A percentile compares a stretch with the other conserved stretches of the same genome.
phyloP scores from a whole-genome alignment of 2,329 filamentous ascomycete genomes.

The Stachybotrys elegans region DNA sequence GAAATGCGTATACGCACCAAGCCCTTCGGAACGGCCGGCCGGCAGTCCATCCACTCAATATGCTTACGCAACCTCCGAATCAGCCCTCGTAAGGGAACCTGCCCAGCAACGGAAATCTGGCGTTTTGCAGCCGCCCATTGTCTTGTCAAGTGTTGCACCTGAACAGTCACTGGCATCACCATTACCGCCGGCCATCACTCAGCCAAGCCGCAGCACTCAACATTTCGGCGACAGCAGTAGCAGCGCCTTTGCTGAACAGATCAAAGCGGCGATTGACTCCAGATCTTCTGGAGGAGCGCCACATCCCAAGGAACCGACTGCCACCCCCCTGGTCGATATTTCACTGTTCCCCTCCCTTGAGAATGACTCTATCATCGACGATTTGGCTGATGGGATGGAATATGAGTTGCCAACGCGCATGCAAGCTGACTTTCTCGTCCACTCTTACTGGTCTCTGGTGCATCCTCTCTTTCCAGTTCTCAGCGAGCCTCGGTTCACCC shows the following conservation, averaged over 20 bases:
- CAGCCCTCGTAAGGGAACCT: background rate
- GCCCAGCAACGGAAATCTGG: background rate
- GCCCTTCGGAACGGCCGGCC: background rate
- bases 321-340: background rate
- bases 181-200: slow-evolving; percentile 41
- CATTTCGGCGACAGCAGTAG: slow-evolving; percentile 43
- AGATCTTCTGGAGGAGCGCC: slow-evolving; percentile 13
- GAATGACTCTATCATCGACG: background rate
- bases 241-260: slow-evolving; percentile 40
- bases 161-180: too few species aligned
- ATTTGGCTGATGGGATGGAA: slow-evolving; percentile 25
- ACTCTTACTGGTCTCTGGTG: slow-evolving; percentile 40
- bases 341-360: background rate
- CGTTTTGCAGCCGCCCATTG: too few species aligned
- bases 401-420: slow-evolving; percentile 33
- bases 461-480: slow-evolving; percentile 42
- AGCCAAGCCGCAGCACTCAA: slow-evolving; percentile 30
- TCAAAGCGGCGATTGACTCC: slow-evolving; percentile 35
- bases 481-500: slow-evolving; percentile 28
- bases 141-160: too few species aligned
- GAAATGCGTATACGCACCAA: background rate
- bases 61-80: background rate
- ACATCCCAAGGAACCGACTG: background rate
- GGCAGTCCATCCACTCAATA: background rate
- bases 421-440: slow-evolving; percentile 38